These are phyloP conservation scores for Erythrobasidium yunnanense DNA, from an alignment of 768 basidiomycete genomes.

Conservation along the genomic window DNA sequence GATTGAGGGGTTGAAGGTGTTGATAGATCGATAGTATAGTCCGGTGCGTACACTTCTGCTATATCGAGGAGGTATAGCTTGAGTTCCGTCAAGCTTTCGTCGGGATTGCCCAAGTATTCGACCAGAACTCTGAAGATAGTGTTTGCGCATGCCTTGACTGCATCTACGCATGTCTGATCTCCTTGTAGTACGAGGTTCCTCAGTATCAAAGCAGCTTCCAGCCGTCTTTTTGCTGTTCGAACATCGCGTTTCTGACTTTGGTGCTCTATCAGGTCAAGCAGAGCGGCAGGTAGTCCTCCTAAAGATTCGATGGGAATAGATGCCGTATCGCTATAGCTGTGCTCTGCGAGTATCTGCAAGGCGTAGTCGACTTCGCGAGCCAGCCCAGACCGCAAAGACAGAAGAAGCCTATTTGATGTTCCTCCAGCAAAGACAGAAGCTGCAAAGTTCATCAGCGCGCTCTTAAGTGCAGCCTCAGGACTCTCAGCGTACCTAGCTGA, in stretches of 20 bases:
- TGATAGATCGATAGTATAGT: neutral
- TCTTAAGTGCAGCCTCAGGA: neutral
- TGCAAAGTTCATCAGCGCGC: neutral
- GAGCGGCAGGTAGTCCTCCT: constrained; percentile 67
- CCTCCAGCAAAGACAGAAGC: constrained; percentile 14
- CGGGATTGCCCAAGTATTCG: constrained; percentile 13
- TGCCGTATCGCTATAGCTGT: constrained; percentile 58
- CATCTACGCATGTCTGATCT: constrained; percentile 47
- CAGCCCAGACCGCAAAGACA: constrained; percentile 74
- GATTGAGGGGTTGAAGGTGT: constrained; percentile 40
- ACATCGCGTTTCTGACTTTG: constrained; percentile 31
- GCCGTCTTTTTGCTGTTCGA: constrained; percentile 52
- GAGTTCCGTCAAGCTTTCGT: constrained; percentile 37
- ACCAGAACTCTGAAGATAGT: constrained; percentile 27
- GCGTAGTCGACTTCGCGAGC: constrained; percentile 77
- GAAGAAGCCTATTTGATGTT: constrained; percentile 65
- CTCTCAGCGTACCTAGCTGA: neutral
- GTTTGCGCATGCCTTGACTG: constrained; percentile 51
- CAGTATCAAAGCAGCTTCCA: constrained; percentile 72
- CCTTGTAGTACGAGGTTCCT: constrained; percentile 68
- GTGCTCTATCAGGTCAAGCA: constrained; percentile 50
- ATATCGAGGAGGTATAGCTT: constrained; percentile 41
- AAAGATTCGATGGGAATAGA: constrained; percentile 60
- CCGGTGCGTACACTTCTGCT: constrained; percentile 38
- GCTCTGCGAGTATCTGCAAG: constrained; percentile 67